Evolutionary conservation across 2,329 filamentous ascomycete species (phyloP).

Genomic region (Neofusicoccum sp.): DNA sequence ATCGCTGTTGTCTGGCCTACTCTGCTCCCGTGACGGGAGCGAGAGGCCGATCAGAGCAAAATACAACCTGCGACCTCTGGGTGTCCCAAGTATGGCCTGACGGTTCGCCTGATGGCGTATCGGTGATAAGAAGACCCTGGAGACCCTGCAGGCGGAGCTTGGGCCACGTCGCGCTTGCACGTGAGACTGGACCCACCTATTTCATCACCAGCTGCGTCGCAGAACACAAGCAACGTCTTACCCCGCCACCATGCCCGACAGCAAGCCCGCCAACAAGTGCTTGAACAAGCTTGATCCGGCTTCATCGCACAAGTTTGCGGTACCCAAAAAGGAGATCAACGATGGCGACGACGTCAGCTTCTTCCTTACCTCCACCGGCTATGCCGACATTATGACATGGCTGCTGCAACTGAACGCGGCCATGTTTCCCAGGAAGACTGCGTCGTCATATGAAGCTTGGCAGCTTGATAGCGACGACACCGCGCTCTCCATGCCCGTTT

Average conservation of each 20-base stretch:
- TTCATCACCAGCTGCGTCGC: slow-evolving; percentile 13
- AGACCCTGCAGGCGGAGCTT: slow-evolving; percentile 15
- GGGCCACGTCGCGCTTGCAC: slow-evolving; percentile 20
- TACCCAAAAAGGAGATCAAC: slow-evolving; percentile 80
- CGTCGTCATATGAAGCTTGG: slow-evolving; percentile 56
- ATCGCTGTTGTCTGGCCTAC: no score
- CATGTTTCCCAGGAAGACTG: slow-evolving; percentile 69
- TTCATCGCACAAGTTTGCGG: slow-evolving; percentile 55
- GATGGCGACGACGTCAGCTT: slow-evolving; percentile 77
- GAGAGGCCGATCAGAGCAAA: no score
- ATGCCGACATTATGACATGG: slow-evolving; percentile 84
- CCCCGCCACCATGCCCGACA: slow-evolving; percentile 16
- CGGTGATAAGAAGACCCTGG: neutral
- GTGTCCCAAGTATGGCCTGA: no score
- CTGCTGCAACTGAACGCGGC: slow-evolving; percentile 87
- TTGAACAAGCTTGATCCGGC: slow-evolving; percentile 30
- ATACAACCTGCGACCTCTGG: no score
- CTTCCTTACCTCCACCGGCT: slow-evolving; percentile 81
- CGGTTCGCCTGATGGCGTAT: neutral
- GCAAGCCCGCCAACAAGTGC: slow-evolving; percentile 23
- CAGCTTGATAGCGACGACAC: slow-evolving; percentile 46
- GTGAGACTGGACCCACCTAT: slow-evolving; percentile 10
- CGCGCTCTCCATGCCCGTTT: slow-evolving; percentile 60
- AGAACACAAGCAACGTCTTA: neutral
- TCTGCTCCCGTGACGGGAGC: no score